These are phyloP conservation scores for Polychaeton citri DNA, from an alignment of 2,329 filamentous ascomycete species.

Conservation along the genomic window DNA sequence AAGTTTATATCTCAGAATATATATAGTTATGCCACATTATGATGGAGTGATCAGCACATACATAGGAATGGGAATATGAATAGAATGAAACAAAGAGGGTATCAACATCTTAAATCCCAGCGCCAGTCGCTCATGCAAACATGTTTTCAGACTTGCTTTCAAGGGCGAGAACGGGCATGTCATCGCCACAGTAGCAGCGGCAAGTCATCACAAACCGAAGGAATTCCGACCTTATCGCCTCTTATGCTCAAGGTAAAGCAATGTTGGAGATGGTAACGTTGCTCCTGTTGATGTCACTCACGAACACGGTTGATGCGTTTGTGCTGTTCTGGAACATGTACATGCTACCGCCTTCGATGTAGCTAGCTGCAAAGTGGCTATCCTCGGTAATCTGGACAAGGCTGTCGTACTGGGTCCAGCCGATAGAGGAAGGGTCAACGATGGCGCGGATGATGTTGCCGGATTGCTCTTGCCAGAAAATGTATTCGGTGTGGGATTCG, in stretches of 20 bases:
- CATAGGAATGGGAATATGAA: too few relatives aligned
- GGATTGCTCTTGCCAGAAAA: slow-evolving; percentile 2
- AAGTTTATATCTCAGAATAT: too few relatives aligned
- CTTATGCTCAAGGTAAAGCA: background rate
- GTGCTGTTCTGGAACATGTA: slow-evolving; percentile 4
- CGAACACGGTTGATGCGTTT: slow-evolving; percentile 2
- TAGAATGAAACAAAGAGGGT: background rate
- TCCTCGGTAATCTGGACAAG: background rate
- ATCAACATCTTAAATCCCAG: background rate
- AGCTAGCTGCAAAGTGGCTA: slow-evolving; percentile 3
- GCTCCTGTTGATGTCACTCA: slow-evolving; percentile 1
- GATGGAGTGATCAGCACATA: too few relatives aligned
- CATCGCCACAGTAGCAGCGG: too few relatives aligned
- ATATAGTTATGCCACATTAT: too few relatives aligned
- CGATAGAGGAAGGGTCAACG: slow-evolving; percentile 1
- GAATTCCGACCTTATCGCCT: too few relatives aligned
- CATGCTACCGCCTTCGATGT: slow-evolving; percentile 3
- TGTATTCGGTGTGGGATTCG: slow-evolving; percentile 4
- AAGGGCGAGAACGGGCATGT: too few relatives aligned
- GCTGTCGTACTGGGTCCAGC: background rate
- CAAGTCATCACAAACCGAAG: too few relatives aligned
- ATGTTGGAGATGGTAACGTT: background rate
- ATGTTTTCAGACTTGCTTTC: too few relatives aligned
- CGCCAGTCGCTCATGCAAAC: background rate
- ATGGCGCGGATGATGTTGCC: slow-evolving; percentile 3